Base-by-base conservation (phyloP, 1,139 yeast genomes). In the Arxiozyma slooffiae region DNA sequence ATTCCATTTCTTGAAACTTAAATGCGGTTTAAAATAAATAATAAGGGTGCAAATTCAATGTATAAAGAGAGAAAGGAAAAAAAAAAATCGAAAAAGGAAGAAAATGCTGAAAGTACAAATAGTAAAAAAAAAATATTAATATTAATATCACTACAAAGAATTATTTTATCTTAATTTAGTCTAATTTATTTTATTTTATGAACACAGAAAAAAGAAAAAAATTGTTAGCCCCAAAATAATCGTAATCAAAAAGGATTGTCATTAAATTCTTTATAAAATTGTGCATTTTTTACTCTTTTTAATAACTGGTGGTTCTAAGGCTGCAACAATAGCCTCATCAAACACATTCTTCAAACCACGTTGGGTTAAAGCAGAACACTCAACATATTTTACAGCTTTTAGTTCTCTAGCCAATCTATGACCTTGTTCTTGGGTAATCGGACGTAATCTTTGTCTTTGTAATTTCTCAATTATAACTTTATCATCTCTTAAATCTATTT, bases 281-380 rank as follows among this genome's bases (percentile, higher is more conserved):
- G 84, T 78, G 77, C 97, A 89, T 68, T 85, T 86, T 72, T 82
- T 84, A 60, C 81, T 80, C 77, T 85, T 71, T 57, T 68, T 70
- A 64, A 84, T 81, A 52, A 84, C 90, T 37, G 95, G 95, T 48
- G 96, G 95, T 68, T 87, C 95, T 58, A 88, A 76, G 50, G 96
- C 96, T 55, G 96, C 96, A 50, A 92, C 97, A 55, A 92, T 92
- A 40, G 97, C 97, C 70, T 90, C 97, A 67, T 90, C 97, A 70
- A 90, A 90, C 37, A 90, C 96, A 57, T 94, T 89, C 72, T 90
- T 90, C 68, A 90, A 79, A 16, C 97, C 97, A 68, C 90, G 82
- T 73, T 90, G 97, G 50, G 97, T 90, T 65, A 92, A 78, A n/a
- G 97, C 97, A 17, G 97, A 88, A 71, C 97, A 90, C 71, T 90